Percentiles rank a stretch among this genome's conserved stretches.
These are phyloP conservation scores for Nissolia schottii DNA, from an alignment of 306 rosid genomes.

Conservation along the genomic window DNA sequence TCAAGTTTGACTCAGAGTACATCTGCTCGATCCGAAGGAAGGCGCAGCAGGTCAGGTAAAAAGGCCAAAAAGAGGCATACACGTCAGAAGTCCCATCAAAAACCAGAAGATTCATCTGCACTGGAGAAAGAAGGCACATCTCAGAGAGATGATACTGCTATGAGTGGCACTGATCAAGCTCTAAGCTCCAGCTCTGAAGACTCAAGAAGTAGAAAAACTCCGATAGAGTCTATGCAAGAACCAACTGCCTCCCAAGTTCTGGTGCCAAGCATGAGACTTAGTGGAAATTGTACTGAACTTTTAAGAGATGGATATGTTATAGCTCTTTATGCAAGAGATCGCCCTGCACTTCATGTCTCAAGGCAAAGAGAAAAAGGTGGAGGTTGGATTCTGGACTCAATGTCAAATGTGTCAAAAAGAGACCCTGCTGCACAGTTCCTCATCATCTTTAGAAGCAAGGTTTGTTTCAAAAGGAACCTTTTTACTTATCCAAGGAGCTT, in stretches of 20 bases:
- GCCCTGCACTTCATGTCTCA: slow-evolving; percentile 65
- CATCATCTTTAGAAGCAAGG: slow-evolving; percentile 83
- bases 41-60: slow-evolving; percentile 88
- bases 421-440: slow-evolving; percentile 98
- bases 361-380: slow-evolving; percentile 95
- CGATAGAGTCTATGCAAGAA: slow-evolving; percentile 67
- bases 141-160: slow-evolving; percentile 75
- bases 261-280: slow-evolving; percentile 52
- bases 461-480: slow-evolving; percentile 30
- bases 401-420: slow-evolving; percentile 81
- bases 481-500: background rate
- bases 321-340: slow-evolving; percentile 75
- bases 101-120: slow-evolving; percentile 51
- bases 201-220: slow-evolving; percentile 76
- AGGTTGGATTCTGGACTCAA: slow-evolving; percentile 85
- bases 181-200: slow-evolving; percentile 83
- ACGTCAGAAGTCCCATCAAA: slow-evolving; percentile 70
- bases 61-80: slow-evolving; percentile 90
- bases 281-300: slow-evolving; percentile 70
- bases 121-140: slow-evolving; percentile 71
- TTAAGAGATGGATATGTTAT: slow-evolving; percentile 84
- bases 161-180: slow-evolving; percentile 95
- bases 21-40: slow-evolving; percentile 63
- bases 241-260: slow-evolving; percentile 45
- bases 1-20: slow-evolving; percentile 71